Evolutionary conservation across 1,139 yeast species (phyloP), one percentile per base, ranked within the genome.

Genomic region (Geotrichum cucujoidarum): DNA sequence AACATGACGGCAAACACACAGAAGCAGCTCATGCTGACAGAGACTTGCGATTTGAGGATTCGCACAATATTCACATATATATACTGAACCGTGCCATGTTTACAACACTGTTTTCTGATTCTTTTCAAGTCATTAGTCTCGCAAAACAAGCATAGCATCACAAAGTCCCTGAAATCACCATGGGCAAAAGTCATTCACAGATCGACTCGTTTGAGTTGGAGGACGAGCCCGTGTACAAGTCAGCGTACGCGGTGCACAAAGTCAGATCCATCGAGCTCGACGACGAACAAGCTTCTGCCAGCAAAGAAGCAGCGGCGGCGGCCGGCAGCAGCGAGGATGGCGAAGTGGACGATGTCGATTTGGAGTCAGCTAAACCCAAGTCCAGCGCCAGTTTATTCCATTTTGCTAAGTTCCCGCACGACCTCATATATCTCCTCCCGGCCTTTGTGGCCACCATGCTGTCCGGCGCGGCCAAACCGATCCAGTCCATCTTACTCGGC

Each of bases 401-500:
- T 13, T 50, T 44, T 31, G 42, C 50, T 4, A 11, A 13, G 1
- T 39, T 44, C 16, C 50, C 52, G 17, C 53, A 54, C 13, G 71
- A 70, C 50, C 48, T 54, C 16, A 45, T 52, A 1, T 38, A 65
- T 1, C 34, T 69, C 6, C n/a, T 53, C 8, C 48, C 61, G 0
- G 61, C 65, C 2, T 11, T 55, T 0, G 2, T 60, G 0, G 48
- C 68, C 4, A 66, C 76, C 1, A 35, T 64, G 1, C 57, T 70
- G 0, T 70, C 80, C 14, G 80, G 85, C 0, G 62, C 74, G 2
- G 75, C 78, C 0, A 76, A 85, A 0, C 85, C 95, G 0, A 72
- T 77, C 0, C 75, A 81, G 30, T 78, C 94, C 0, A 71, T 84
- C 4, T 59, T 88, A 10, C 76, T 82, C 51, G 95, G 95, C 1